Base-by-base conservation (phyloP, 2,329 filamentous ascomycete genomes). In the Pseudogymnoascus sp. region DNA sequence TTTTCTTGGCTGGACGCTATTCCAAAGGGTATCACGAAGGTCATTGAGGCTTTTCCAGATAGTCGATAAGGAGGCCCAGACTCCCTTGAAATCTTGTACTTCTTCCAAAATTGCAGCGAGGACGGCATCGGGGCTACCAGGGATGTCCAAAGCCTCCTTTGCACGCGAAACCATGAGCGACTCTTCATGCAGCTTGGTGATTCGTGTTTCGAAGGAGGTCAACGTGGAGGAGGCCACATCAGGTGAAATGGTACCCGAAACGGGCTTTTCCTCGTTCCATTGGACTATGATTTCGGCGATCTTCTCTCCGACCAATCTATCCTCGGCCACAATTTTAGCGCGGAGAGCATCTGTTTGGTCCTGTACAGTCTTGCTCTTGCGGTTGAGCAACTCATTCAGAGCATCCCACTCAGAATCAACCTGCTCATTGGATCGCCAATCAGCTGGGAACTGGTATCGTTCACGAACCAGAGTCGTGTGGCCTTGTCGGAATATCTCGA, bases 31-130 rank as follows among this genome's bases (percentile, higher is more conserved):
- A 70, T 99, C 95, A 31, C 91, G 86, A 13, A 97, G 88, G 70
- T 97, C 93, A 70, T 97, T 94, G 64, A 99, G 80, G 71, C 90
- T 96, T 73, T 91, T 90, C 94, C 94, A 99, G 65, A 99, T 96
- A 5, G 92, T 96, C 25, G 91, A 93, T 59, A 99, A 79, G 58
- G 90, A 93, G 33, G 93, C 90, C 94, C 94, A 99, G 8, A 99
- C 94, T 17, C 93, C 97, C 77, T 96, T 96, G 79, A 99, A 99
- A 75, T 99, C 94, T 65, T 96, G 91, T 2, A 99, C 92, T 76
- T 99, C 94, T 73, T 97, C 93, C 13, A 97, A 81, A 7, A 97
- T 89, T 27, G 88, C 84, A n/a, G 84, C 81, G 21, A 99, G 84
- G n/a, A 88, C 86, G 60, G 89, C 90, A 68, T 96, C 91, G 0